phyloP scores from a whole-genome alignment of 108 stramenopile genomes.

The Discostella stelligeroides region DNA sequence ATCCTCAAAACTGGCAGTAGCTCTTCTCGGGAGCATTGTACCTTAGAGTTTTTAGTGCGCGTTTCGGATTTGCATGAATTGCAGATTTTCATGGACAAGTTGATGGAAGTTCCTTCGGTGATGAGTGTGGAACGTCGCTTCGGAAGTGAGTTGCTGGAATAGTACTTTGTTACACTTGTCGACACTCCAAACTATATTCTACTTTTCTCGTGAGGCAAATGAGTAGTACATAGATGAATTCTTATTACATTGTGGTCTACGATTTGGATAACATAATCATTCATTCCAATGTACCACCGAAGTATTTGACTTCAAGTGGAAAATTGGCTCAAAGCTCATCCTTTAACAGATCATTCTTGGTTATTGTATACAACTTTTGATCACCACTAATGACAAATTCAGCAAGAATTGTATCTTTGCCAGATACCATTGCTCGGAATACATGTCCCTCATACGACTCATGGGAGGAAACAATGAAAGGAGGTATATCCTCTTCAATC shows the following conservation, averaged over 20 bases:
- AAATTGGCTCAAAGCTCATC: constrained; percentile 22
- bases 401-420: constrained; percentile 8
- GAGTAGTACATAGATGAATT: not conserved
- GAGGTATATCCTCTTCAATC: constrained; percentile 5
- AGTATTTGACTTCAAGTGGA: no score
- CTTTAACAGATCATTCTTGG: not conserved
- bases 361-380: not conserved
- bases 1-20: constrained; percentile 81
- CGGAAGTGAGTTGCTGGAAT: constrained; percentile 15
- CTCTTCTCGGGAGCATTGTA: constrained; percentile 77
- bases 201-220: no score
- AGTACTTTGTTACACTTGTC: not conserved
- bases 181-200: no score
- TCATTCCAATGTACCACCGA: no score
- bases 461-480: not conserved
- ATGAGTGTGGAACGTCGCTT: constrained; percentile 79
- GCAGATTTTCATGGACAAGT: constrained; percentile 78
- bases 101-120: constrained; percentile 68
- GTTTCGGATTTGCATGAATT: constrained; percentile 71
- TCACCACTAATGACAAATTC: constrained; percentile 15
- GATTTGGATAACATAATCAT: no score
- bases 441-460: constrained; percentile 11
- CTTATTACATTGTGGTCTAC: no score
- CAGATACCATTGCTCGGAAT: constrained; percentile 14
- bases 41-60: constrained; percentile 73